Evolutionary conservation across 1,284 basidiomycete species (phyloP), one percentile per base, ranked within the genome.

Genomic region (Microbotryomycetes sp.): DNA sequence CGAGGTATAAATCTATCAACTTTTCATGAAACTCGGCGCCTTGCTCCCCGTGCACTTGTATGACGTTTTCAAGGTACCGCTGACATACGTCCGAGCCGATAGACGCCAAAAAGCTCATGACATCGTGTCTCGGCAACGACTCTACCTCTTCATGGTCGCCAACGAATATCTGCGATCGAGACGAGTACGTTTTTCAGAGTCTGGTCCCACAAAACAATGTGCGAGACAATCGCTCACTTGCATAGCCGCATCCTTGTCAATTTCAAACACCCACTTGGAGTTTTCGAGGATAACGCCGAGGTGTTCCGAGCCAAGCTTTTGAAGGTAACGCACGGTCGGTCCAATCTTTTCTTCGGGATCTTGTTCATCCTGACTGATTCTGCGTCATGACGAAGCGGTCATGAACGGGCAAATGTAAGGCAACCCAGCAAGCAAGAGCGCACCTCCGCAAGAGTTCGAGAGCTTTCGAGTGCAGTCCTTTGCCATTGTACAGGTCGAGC

Each of bases 391-490:
- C 52, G 51, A 18, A 23, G 9, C 27, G 48, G 15, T 50, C 35
- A 13, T 35, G 31, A 57, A 28, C 28, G 65, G 28, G n/a, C 52
- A 21, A 52, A 27, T 13, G 9, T 31, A 21, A 3, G 57, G 45
- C n/a, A 2, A 59, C 26, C 13, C 5, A 16, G 0, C 41, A 11
- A 13, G 9, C 2, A 13, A 21, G 4, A n/a, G 77, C 85, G 72
- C 67, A 91, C 91, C 88, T 83, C 72, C 82, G 81, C 15, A 99
- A 79, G 48, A 97, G 80, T 23, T 81, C 79, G 61, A 98, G 77
- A 0, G 94, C 93, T 75, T 94, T 89, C 5, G 80, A 80, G 71
- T 98, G 96, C 90, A 94, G 93, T 76, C 88, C 88, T 79, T 93
- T 93, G 50, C 91, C 91, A 70, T 89, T 85, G 74, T 97, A 98